phyloP scores from a whole-genome alignment of 2,329 filamentous ascomycete genomes.

The Pleurostoma richardsiae region DNA sequence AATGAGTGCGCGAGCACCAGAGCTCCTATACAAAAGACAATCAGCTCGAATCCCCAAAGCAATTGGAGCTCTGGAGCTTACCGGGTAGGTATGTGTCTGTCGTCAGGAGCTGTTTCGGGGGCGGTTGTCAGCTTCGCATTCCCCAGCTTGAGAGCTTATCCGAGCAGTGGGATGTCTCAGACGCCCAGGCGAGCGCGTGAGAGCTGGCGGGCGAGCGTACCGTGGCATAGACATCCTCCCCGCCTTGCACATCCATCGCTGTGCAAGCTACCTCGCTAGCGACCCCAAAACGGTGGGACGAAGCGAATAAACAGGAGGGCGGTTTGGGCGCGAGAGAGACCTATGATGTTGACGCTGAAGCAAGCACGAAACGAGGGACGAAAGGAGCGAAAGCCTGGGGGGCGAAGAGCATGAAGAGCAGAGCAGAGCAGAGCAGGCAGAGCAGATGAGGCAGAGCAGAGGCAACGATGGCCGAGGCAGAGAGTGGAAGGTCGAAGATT shows the following conservation, averaged over 20 bases:
- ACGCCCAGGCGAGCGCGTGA: no score
- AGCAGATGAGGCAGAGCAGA: no score
- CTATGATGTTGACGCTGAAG: no score
- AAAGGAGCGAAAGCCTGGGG: not conserved
- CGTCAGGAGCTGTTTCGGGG: constrained; percentile 67
- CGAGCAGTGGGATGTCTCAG: no score
- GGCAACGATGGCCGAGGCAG: no score
- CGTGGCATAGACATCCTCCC: constrained; percentile 52
- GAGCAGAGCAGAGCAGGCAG: not conserved
- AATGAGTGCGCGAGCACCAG: constrained; percentile 92
- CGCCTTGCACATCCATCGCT: constrained; percentile 31
- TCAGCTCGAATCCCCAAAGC: constrained; percentile 14
- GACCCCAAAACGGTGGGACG: constrained; percentile 5
- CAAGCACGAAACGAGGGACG: not conserved
- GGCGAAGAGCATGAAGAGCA: constrained; percentile 8
- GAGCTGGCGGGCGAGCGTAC: constrained; percentile 26
- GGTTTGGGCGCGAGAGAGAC: not conserved
- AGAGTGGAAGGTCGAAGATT: no score
- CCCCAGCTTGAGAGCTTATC: not conserved
- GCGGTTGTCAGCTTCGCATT: constrained; percentile 10
- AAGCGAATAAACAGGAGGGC: not conserved
- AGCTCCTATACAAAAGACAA: constrained; percentile 56
- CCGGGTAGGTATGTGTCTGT: constrained; percentile 92
- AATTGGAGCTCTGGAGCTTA: constrained; percentile 33
- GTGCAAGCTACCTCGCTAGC: constrained; percentile 9